These are phyloP conservation scores for Pseudoperonospora humuli DNA, from an alignment of 352 stramenopile genomes.

Conservation along the genomic window DNA sequence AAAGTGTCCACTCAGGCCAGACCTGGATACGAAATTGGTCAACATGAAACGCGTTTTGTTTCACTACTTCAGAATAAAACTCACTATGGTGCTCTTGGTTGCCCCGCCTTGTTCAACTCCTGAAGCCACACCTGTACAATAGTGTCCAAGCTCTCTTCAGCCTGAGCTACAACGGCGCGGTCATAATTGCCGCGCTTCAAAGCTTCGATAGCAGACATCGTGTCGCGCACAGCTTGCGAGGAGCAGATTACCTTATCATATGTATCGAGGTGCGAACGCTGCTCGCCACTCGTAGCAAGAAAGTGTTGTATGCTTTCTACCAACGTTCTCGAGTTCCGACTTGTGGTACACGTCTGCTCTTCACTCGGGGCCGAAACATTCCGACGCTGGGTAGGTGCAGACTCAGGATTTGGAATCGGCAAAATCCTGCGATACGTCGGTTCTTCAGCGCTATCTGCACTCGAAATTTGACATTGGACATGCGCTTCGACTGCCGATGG, in stretches of 20 bases:
- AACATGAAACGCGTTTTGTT: too few relatives aligned
- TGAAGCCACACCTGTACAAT: constrained; percentile 15
- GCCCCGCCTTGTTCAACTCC: constrained; percentile 8
- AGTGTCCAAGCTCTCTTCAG: constrained; percentile 8
- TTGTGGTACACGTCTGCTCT: background rate
- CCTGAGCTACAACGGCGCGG: constrained; percentile 3
- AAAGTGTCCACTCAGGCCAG: too few relatives aligned
- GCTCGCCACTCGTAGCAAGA: background rate
- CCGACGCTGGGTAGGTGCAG: background rate
- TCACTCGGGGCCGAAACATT: background rate
- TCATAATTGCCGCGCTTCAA: constrained; percentile 12
- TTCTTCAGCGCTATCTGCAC: background rate
- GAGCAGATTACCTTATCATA: constrained; percentile 14
- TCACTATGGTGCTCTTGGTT: background rate
- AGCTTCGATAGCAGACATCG: constrained; percentile 12
- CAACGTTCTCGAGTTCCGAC: background rate
- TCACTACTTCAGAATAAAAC: too few relatives aligned
- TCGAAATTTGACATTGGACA: background rate
- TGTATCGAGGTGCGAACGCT: background rate
- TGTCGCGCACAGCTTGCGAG: constrained; percentile 13
- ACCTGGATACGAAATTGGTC: too few relatives aligned
- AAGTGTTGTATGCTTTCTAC: constrained; percentile 1
- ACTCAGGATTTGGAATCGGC: background rate
- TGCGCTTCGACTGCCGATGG: background rate
- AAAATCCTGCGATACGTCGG: background rate